Conservation (phyloP, 2,329 filamentous ascomycete species). For the Pezizomycotina sp. region DNA sequence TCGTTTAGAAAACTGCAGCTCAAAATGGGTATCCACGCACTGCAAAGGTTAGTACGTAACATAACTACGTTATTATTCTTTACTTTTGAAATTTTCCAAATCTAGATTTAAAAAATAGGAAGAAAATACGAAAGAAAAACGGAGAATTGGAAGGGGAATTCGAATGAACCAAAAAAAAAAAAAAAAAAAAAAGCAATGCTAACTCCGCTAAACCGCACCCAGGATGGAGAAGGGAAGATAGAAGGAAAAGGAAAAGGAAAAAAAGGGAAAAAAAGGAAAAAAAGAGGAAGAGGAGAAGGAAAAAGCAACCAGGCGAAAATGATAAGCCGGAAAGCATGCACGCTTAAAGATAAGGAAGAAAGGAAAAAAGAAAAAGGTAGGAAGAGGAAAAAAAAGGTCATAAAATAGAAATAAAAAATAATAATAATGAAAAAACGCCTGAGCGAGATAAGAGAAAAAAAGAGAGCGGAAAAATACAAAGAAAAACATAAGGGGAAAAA, state of each 20-base stretch:
- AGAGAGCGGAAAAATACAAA: conserved; percentile 6
- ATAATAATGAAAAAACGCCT: conserved; percentile 19
- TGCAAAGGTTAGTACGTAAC: conserved; percentile 11
- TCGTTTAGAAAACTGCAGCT: no score
- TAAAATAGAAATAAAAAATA: conserved; percentile 8
- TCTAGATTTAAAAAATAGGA: conserved; percentile 85
- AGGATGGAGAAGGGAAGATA: conserved; percentile 60
- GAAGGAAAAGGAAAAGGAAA: no score
- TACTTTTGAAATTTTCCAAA: conserved; percentile 82
- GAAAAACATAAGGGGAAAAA: conserved; percentile 16
- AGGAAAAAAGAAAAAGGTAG: neutral
- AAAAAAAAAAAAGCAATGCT: no score
- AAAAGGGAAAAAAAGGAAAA: neutral
- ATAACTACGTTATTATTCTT: conserved; percentile 56
- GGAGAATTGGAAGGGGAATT: conserved; percentile 55
- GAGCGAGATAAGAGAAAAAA: conserved; percentile 13
- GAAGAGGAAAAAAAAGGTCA: conserved; percentile 2
- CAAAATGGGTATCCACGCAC: no score
- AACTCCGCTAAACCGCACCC: conserved; percentile 44
- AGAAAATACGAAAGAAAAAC: conserved; percentile 52
- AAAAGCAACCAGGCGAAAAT: neutral
- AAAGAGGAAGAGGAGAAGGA: neutral
- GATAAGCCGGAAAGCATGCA: conserved; percentile 8
- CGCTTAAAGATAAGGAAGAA: conserved; percentile 13
- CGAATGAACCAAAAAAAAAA: no score